A percentile compares a stretch with the other conserved stretches of the same genome.
Evolutionary conservation across 768 basidiomycete genomes (phyloP).

Genomic region (Sarcomyxa edulis): DNA sequence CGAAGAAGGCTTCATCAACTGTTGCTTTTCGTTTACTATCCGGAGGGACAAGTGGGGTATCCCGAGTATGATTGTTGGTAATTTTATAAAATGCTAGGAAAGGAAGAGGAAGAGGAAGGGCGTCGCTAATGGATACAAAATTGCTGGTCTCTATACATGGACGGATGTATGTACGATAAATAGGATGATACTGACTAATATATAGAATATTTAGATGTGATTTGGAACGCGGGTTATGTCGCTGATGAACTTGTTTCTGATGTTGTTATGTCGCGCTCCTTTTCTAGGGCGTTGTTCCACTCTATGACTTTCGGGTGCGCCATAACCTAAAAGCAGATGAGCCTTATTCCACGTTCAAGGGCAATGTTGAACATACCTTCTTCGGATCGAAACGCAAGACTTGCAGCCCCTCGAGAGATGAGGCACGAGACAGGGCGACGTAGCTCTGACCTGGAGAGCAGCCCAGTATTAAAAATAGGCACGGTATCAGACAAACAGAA

Average conservation of each 20-base stretch:
- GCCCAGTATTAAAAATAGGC: slow-evolving; percentile 25
- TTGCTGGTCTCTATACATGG: too few species aligned
- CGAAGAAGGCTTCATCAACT: slow-evolving; percentile 78
- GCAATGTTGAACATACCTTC: slow-evolving; percentile 37
- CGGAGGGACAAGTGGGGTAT: slow-evolving; percentile 82
- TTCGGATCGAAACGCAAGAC: slow-evolving; percentile 51
- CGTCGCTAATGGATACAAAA: too few species aligned
- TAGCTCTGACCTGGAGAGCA: too few species aligned
- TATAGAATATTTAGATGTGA: too few species aligned
- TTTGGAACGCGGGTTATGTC: too few species aligned
- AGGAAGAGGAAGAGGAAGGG: too few species aligned
- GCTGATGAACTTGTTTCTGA: too few species aligned
- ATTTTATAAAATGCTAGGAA: slow-evolving; percentile 74
- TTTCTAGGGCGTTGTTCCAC: slow-evolving; percentile 33
- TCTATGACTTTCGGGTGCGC: slow-evolving; percentile 52
- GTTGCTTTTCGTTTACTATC: slow-evolving; percentile 90
- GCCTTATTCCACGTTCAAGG: not conserved
- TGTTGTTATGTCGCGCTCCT: too few species aligned
- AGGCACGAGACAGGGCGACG: slow-evolving; percentile 62
- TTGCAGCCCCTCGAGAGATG: slow-evolving; percentile 56
- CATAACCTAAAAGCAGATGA: slow-evolving; percentile 29
- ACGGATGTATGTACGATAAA: too few species aligned
- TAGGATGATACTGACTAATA: too few species aligned
- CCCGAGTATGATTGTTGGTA: slow-evolving; percentile 87
- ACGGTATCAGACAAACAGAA: slow-evolving; percentile 11